Conservation (phyloP, 495 filamentous ascomycete genomes). For the Elasticomyces elasticus region DNA sequence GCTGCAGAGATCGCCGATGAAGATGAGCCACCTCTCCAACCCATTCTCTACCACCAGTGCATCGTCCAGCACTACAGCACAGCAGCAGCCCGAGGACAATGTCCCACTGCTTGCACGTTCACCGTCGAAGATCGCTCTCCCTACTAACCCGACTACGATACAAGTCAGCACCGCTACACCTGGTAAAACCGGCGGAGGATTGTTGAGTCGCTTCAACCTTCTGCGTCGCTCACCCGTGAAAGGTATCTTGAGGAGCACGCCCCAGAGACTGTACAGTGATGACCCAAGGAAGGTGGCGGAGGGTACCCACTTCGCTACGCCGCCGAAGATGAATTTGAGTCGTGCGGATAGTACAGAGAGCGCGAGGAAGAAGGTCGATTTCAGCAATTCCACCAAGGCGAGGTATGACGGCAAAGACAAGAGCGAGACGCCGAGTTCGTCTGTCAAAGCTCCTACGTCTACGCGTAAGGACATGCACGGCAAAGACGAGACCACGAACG, state of each 20-base stretch:
- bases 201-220: conserved; percentile 20
- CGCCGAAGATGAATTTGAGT: conserved; percentile 31
- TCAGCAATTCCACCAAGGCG: conserved; percentile 45
- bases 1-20: conserved; percentile 5
- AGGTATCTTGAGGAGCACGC: conserved; percentile 53
- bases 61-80: no score
- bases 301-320: conserved; percentile 47
- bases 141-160: neutral
- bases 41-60: no score
- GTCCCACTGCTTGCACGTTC: conserved; percentile 17
- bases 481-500: conserved; percentile 11
- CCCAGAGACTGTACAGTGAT: conserved; percentile 50
- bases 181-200: neutral
- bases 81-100: no score
- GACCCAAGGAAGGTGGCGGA: conserved; percentile 52
- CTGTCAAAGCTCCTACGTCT: conserved; percentile 1
- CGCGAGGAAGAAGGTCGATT: conserved; percentile 49
- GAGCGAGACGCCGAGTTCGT: conserved; percentile 2
- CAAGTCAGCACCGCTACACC: neutral
- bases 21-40: no score
- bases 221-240: conserved; percentile 37
- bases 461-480: neutral
- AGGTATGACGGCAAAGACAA: conserved; percentile 26
- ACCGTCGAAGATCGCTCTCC: conserved; percentile 16
- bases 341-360: conserved; percentile 26